Percentiles rank a stretch among this genome's conserved stretches.
Evolutionary conservation across 2,329 filamentous ascomycete genomes (phyloP).

Genomic region (Sphaceloma murrayae): DNA sequence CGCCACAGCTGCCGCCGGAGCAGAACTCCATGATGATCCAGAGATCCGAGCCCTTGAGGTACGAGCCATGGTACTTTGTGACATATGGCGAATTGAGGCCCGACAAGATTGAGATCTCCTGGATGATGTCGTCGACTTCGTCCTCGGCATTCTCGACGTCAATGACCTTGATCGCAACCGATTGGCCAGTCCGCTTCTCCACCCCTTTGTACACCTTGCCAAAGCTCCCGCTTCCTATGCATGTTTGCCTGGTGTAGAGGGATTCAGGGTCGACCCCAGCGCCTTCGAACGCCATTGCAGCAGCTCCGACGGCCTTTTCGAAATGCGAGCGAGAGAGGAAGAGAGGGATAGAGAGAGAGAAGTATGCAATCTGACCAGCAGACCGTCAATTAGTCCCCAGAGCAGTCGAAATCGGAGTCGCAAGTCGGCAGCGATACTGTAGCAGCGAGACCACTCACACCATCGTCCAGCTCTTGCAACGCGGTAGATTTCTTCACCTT

Average conservation of each 20-base stretch:
- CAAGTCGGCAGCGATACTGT: no score
- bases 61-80: slow-evolving; percentile 96
- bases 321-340: no score
- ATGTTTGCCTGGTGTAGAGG: slow-evolving; percentile 71
- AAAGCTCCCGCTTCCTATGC: slow-evolving; percentile 78
- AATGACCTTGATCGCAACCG: slow-evolving; percentile 96
- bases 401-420: no score
- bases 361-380: neutral
- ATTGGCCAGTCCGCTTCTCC: slow-evolving; percentile 83
- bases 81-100: slow-evolving; percentile 94
- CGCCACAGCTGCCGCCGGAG: slow-evolving; percentile 89
- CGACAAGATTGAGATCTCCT: slow-evolving; percentile 94
- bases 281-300: slow-evolving; percentile 20
- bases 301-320: no score
- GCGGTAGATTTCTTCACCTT: no score
- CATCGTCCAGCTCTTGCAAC: no score
- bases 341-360: no score
- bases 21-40: slow-evolving; percentile 99
- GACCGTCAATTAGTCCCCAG: no score
- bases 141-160: slow-evolving; percentile 98
- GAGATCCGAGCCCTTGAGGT: slow-evolving; percentile 86
- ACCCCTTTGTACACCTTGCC: slow-evolving; percentile 98
- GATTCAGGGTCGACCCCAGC: slow-evolving; percentile 61
- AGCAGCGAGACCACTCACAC: no score
- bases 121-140: slow-evolving; percentile 98